Evolutionary conservation across 2,329 filamentous ascomycete genomes (phyloP).

Genomic region (Penicillium corylophilum): DNA sequence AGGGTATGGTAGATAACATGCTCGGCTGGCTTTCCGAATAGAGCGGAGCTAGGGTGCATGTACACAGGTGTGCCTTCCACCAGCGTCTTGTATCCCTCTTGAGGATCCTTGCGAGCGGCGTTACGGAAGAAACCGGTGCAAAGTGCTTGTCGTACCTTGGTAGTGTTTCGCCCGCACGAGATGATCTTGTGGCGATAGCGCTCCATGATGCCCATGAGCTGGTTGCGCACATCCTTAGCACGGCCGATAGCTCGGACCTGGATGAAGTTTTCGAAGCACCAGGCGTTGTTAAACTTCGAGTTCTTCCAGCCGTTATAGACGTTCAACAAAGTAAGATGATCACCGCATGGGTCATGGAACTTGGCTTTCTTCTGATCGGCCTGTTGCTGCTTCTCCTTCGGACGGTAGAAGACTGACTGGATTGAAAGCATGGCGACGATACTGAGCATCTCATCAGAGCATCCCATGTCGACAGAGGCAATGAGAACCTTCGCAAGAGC

Average conservation of each 20-base stretch:
- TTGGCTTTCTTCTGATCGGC: conserved; percentile 97
- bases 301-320: conserved; percentile 98
- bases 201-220: conserved; percentile 90
- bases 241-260: conserved; percentile 85
- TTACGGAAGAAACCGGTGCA: conserved; percentile 97
- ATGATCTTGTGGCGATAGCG: conserved; percentile 79
- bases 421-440: conserved; percentile 95
- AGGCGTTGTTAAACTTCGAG: conserved; percentile 75
- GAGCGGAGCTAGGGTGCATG: conserved; percentile 83
- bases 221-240: conserved; percentile 87
- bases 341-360: conserved; percentile 92
- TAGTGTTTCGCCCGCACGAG: conserved; percentile 83
- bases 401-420: conserved; percentile 85
- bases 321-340: conserved; percentile 92
- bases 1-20: conserved; percentile 85
- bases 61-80: conserved; percentile 94
- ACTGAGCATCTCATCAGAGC: conserved; percentile 88
- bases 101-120: conserved; percentile 87
- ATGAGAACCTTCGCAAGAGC: conserved; percentile 88
- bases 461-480: conserved; percentile 78
- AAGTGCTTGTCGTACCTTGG: conserved; percentile 81
- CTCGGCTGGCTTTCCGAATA: conserved; percentile 95
- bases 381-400: conserved; percentile 94
- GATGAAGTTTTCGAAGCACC: conserved; percentile 98
- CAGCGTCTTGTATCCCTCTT: conserved; percentile 96